A percentile compares a stretch with the other conserved stretches of the same genome.
phyloP scores from a whole-genome alignment of 495 filamentous ascomycete species.

The Amniculicola lignicola region DNA sequence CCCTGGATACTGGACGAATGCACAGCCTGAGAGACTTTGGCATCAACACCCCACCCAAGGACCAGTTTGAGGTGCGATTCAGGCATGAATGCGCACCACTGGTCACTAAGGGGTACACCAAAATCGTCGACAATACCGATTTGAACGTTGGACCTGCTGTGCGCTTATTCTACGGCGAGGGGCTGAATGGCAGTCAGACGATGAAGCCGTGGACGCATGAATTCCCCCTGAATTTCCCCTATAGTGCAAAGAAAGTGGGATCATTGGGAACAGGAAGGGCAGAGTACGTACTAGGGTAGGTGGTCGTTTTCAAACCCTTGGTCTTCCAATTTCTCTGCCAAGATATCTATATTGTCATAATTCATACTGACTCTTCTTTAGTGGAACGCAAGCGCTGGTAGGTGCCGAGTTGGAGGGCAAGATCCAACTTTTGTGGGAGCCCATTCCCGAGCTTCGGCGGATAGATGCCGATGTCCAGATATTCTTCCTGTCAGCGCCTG shows the following conservation, averaged over 20 bases:
- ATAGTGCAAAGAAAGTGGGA: too few species aligned
- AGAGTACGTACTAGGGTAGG: too few species aligned
- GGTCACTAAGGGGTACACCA: neutral
- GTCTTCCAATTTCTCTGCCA: too few species aligned
- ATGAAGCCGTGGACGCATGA: slow-evolving; percentile 1
- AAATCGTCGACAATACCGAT: neutral
- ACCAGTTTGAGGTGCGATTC: neutral
- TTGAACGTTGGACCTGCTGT: neutral
- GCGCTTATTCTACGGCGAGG: neutral
- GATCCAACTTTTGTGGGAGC: neutral
- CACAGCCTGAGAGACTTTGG: slow-evolving; percentile 11
- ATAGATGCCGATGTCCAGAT: neutral
- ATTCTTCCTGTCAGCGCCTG: neutral
- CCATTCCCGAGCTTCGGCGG: neutral
- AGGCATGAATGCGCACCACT: neutral
- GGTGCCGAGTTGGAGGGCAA: neutral
- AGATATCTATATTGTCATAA: too few species aligned
- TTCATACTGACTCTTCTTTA: too few species aligned
- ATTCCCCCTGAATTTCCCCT: neutral
- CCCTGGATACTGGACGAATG: slow-evolving; percentile 14
- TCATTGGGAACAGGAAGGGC: too few species aligned
- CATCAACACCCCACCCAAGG: slow-evolving; percentile 13
- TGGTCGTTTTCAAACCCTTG: too few species aligned
- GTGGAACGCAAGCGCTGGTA: too few species aligned
- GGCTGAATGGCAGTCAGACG: neutral